phyloP scores from a whole-genome alignment of 2,329 filamentous ascomycete genomes.

The Bipolaris bicolor region DNA sequence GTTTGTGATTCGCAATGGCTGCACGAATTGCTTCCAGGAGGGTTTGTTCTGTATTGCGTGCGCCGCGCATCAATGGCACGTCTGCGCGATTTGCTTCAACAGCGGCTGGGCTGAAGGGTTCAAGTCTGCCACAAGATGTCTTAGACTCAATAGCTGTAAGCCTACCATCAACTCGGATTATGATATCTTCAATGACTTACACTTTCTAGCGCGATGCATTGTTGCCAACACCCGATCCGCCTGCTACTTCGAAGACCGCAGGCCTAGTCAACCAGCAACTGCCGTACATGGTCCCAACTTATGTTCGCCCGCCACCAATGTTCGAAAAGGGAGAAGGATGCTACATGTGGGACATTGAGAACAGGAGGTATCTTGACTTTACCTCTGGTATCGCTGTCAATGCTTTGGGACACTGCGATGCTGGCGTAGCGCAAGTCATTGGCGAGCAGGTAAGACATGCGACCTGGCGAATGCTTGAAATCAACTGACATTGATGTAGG shows the following conservation, averaged over 20 bases:
- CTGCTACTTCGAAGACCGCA: constrained; percentile 74
- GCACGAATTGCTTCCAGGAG: constrained; percentile 39
- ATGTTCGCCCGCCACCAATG: constrained; percentile 85
- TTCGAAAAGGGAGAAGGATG: constrained; percentile 88
- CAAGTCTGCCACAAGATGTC: constrained; percentile 50
- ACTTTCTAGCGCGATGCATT: constrained; percentile 37
- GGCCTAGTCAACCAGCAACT: constrained; percentile 76
- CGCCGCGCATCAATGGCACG: constrained; percentile 28
- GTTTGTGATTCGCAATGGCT: constrained; percentile 32
- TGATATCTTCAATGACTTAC: constrained; percentile 16
- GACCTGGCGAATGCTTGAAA: not conserved
- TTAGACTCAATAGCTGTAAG: constrained; percentile 52
- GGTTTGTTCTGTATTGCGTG: constrained; percentile 34
- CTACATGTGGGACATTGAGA: constrained; percentile 89
- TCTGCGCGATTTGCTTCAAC: constrained; percentile 49
- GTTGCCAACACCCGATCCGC: constrained; percentile 73
- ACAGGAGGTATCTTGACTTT: constrained; percentile 89
- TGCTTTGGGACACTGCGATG: constrained; percentile 86
- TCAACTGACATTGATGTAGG: constrained; percentile 39
- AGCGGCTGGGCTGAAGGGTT: constrained; percentile 46
- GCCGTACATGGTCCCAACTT: constrained; percentile 94
- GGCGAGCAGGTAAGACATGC: constrained; percentile 69
- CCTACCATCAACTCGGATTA: not conserved
- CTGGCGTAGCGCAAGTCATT: constrained; percentile 75
- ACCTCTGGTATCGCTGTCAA: constrained; percentile 97